Conservation (phyloP, 2,329 filamentous ascomycete genomes). For the Aaosphaeria pasadenensis region DNA sequence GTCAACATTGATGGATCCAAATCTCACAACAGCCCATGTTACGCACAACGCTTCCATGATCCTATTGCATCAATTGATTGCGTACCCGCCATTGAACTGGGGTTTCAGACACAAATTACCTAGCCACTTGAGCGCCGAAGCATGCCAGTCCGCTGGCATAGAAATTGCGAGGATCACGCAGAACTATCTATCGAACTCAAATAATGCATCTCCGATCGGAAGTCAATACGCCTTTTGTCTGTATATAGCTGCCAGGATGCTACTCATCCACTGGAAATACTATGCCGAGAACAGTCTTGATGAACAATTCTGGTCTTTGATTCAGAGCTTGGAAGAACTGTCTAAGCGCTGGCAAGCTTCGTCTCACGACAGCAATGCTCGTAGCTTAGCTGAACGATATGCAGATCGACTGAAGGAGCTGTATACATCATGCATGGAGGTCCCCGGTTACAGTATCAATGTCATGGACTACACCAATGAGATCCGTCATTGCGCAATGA, state of each 20-base stretch:
- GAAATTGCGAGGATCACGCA: constrained; percentile 23
- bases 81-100: constrained; percentile 28
- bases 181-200: constrained; percentile 15
- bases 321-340: constrained; percentile 17
- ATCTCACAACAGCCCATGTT: constrained; percentile 24
- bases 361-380: background rate
- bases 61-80: constrained; percentile 25
- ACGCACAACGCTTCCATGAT: constrained; percentile 27
- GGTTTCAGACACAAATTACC: constrained; percentile 18
- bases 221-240: constrained; percentile 16
- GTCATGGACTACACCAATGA: constrained; percentile 12
- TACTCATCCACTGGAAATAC: constrained; percentile 15
- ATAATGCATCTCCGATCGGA: constrained; percentile 6
- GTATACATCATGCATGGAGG: constrained; percentile 6
- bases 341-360: constrained; percentile 9
- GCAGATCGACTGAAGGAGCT: constrained; percentile 7
- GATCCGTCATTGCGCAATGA: constrained; percentile 1
- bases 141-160: constrained; percentile 19
- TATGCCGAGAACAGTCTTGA: constrained; percentile 5
- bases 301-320: constrained; percentile 13
- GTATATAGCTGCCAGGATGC: constrained; percentile 16
- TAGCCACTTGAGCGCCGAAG: constrained; percentile 16
- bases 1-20: constrained; percentile 24
- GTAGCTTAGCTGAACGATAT: constrained; percentile 8
- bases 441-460: constrained; percentile 7